phyloP scores from a whole-genome alignment of 768 basidiomycete species.

The Pleurotus tuber-regium region DNA sequence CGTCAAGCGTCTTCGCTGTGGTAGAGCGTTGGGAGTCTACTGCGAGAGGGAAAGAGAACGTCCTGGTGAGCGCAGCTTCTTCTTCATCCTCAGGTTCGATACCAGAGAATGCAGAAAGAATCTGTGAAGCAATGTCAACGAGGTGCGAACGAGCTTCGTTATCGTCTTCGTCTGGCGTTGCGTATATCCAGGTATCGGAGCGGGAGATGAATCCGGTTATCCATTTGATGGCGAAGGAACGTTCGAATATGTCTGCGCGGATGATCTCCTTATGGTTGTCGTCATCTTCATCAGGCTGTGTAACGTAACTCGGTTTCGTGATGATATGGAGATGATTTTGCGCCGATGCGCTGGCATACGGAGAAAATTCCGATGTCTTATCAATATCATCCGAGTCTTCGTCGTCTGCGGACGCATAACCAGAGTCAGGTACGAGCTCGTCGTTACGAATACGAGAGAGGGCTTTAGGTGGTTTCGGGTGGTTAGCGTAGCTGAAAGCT shows the following conservation, averaged over 20 bases:
- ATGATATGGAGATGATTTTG: not conserved
- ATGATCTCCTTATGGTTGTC: constrained; percentile 41
- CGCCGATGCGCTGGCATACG: constrained; percentile 3
- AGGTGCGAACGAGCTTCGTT: constrained; percentile 35
- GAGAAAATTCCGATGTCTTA: constrained; percentile 10
- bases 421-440: constrained; percentile 60
- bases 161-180: constrained; percentile 28
- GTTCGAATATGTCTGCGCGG: constrained; percentile 64
- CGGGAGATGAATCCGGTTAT: constrained; percentile 65
- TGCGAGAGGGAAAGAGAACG: constrained; percentile 44
- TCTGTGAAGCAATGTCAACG: constrained; percentile 55
- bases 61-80: constrained; percentile 43
- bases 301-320: not conserved
- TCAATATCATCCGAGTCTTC: constrained; percentile 34
- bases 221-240: constrained; percentile 70
- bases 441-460: constrained; percentile 31
- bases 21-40: too few species aligned
- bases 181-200: constrained; percentile 49
- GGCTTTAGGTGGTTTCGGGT: constrained; percentile 20
- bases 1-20: constrained; percentile 27
- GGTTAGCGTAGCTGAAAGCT: constrained; percentile 26
- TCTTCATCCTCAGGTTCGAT: constrained; percentile 37
- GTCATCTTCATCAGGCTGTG: constrained; percentile 17
- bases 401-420: constrained; percentile 74
- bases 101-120: constrained; percentile 53